Percentiles rank a stretch among this genome's conserved stretches.
Evolutionary conservation across 2,329 filamentous ascomycete genomes (phyloP).

Genomic region (Verticillium nonalfalfae): DNA sequence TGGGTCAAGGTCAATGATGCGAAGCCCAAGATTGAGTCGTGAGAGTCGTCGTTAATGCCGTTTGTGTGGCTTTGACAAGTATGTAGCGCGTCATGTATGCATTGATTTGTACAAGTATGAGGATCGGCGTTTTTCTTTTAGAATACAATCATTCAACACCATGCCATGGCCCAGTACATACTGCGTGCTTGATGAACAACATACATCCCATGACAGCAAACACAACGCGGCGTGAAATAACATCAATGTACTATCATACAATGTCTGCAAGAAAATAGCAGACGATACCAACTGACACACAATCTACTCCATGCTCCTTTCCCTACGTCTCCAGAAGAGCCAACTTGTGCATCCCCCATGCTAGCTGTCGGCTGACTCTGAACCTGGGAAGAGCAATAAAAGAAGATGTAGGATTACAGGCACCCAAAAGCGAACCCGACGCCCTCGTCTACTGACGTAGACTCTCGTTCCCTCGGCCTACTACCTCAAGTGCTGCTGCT

Average conservation of each 20-base stretch:
- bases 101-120: no score
- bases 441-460: slow-evolving; percentile 10
- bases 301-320: slow-evolving; percentile 1
- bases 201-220: no score
- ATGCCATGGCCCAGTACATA: neutral
- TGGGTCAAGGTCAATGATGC: slow-evolving; percentile 61
- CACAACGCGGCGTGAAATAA: neutral
- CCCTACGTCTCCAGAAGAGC: neutral
- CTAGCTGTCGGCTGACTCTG: neutral
- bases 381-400: neutral
- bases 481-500: slow-evolving; percentile 1
- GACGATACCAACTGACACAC: neutral
- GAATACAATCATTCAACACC: neutral
- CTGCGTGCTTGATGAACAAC: neutral
- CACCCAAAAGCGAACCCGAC: slow-evolving; percentile 8
- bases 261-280: neutral
- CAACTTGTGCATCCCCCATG: neutral
- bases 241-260: slow-evolving; percentile 3
- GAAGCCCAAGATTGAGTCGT: slow-evolving; percentile 31
- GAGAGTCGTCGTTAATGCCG: no score
- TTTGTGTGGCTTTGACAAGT: no score
- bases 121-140: neutral
- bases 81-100: no score
- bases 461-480: neutral
- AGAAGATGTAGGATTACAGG: slow-evolving; percentile 14